Evolutionary conservation across 2,329 filamentous ascomycete genomes (phyloP), one percentile per base, ranked within the genome.

Genomic region (Coniochaeta prunicola): DNA sequence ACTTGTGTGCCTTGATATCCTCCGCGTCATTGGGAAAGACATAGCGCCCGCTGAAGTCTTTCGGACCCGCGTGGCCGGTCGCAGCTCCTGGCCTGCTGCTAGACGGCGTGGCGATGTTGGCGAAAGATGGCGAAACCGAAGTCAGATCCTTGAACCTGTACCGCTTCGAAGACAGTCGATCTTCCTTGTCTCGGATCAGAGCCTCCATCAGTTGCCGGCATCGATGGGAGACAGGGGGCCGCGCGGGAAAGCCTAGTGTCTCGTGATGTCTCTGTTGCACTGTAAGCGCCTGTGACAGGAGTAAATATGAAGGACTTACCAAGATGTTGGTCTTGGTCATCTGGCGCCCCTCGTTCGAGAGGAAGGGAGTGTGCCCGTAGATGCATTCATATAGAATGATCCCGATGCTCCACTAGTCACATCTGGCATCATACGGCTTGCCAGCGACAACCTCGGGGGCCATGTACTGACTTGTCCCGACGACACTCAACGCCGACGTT

Each of bases 381-480:
- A 97, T 78, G 67, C 93, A 97, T 80, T 97, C 93, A 68, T 91
- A 97, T 59, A 97, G 74, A 68, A 97, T 97, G 69, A 97, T 86
- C 57, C 92, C 93, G 65, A 97, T 84, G 74, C 92, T 97, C 93
- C 90, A 97, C 91, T 84, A 97, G 74, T 97, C 93, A 74, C 93
- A 97, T 68, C 93, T 83, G 31, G 90, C 93, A 73, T 97, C 94
- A 71, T 97, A 97, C 38, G 81, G 76, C 55, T 91, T 83, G 30
- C 92, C 91, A 64, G 83, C 79, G 59, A 97, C 87, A 19, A 97
- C 90, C 76, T 97, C 94, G 1, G 93, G 93, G 0, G 94, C 93
- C 94, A 97, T 97, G 76, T 97, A 97, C 70, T 97, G 93, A 70
- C 92, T 96, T 2, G 94, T 97, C 2, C 93, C 93, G 12, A 97